Evolutionary conservation across 108 stramenopile genomes (phyloP).

Genomic region (Epithemia pelagica): DNA sequence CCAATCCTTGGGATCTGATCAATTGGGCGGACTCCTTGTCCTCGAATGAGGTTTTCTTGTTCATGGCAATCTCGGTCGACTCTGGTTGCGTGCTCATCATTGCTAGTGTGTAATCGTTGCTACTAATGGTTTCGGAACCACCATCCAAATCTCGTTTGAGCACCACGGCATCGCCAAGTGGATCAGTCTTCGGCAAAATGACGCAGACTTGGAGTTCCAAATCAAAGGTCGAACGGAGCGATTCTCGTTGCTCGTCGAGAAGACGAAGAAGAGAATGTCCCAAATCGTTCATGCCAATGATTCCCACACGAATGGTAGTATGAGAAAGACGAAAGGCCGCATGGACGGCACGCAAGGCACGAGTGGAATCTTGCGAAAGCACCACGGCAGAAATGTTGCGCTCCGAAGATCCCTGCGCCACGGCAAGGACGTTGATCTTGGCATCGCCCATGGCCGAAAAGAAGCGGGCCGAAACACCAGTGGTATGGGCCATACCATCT

Average conservation of each 20-base stretch:
- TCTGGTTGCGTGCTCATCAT: not conserved
- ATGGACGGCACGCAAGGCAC: constrained; percentile 80
- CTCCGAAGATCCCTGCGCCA: constrained; percentile 75
- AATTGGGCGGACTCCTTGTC: not conserved
- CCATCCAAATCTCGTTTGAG: constrained; percentile 27
- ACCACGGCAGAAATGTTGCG: constrained; percentile 85
- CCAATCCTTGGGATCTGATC: constrained; percentile 18
- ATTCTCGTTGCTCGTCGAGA: constrained; percentile 48
- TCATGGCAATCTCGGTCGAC: not conserved
- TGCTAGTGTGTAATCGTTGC: constrained; percentile 13
- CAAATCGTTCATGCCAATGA: constrained; percentile 61
- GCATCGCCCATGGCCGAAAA: constrained; percentile 80
- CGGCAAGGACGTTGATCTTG: constrained; percentile 80
- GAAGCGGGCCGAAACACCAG: constrained; percentile 80
- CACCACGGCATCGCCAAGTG: constrained; percentile 13
- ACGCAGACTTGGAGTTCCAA: constrained; percentile 64
- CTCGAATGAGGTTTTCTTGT: constrained; percentile 1
- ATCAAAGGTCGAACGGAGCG: constrained; percentile 44
- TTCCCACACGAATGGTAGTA: constrained; percentile 55
- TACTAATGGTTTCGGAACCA: constrained; percentile 46
- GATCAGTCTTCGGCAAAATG: constrained; percentile 27
- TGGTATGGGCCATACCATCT: constrained; percentile 68
- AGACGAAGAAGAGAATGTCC: constrained; percentile 53
- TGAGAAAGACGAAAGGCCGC: constrained; percentile 76
- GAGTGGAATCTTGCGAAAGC: constrained; percentile 42